Evolutionary conservation across 2,329 filamentous ascomycete genomes (phyloP), one percentile per base, ranked within the genome.

Genomic region (Neopestalotiopsis clavispora): DNA sequence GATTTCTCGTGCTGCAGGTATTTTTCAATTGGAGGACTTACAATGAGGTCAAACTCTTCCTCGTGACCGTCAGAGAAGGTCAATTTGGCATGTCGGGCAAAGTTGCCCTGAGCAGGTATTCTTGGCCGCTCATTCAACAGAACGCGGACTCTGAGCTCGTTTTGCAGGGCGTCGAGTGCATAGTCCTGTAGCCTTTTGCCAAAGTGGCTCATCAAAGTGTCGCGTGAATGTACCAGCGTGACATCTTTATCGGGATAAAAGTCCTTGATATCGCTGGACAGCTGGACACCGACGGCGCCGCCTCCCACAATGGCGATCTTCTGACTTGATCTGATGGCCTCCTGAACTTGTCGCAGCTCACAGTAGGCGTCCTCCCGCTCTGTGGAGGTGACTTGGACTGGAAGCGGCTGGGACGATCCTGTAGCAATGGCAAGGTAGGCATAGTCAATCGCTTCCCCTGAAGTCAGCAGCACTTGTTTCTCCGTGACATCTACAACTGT

Each of bases 221-320:
- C 71, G 17, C 84, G 75, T 1, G 85, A 87, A 74, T 87, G 84
- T 0, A 87, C 74, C 4, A 87, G 74, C 0, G 80, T 82, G 1
- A 87, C 83, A 1, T 77, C 74, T 70, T 87, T 87, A 4, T 81
- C 78, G 0, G 83, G 83, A 72, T 82, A 85, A 1, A 80, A 74
- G 13, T 78, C 78, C 72, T 85, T 86, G 42, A 84, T 80, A 73
- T 88, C 85, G 1, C 80, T 78, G 0, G 84, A 83, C 62, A 86
- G 74, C 73, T 87, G 80, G 0, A 87, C 81, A 1, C 85, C 85
- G 0, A 86, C 85, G 2, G 85, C 81, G 1, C 85, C 85, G 4
- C 81, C 84, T 5, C 85, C 85, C 3, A 83, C 69, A 20, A 82
- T 69, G 3, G 78, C 78, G 56, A 82, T 74, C 38, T 69, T 71